These are phyloP conservation scores for Hygrophorus pudorinus DNA, from an alignment of 768 basidiomycete genomes.

Conservation along the genomic window DNA sequence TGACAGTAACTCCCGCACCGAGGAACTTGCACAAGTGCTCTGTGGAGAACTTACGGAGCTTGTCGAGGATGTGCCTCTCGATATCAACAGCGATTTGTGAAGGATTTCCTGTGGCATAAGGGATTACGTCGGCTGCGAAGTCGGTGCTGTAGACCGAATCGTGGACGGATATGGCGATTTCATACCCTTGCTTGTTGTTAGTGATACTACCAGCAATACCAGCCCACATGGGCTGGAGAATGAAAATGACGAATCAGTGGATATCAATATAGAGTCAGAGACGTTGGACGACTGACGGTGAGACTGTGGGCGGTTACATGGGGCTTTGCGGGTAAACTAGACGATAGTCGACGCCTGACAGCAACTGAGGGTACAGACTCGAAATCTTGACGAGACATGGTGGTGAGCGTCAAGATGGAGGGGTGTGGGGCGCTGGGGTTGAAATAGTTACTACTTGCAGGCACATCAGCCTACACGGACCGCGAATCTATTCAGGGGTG, in stretches of 20 bases:
- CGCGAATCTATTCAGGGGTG: too few relatives aligned
- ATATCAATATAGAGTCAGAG: constrained; percentile 13
- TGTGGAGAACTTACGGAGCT: constrained; percentile 58
- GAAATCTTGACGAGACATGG: constrained; percentile 50
- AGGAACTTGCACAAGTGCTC: constrained; percentile 84
- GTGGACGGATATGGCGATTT: constrained; percentile 72
- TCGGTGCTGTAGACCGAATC: constrained; percentile 83
- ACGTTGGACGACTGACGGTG: constrained; percentile 37
- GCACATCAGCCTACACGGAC: not conserved
- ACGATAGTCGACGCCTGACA: constrained; percentile 61
- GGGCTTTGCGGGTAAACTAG: constrained; percentile 39
- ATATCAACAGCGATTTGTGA: constrained; percentile 51
- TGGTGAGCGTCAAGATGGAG: constrained; percentile 16
- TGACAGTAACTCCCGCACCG: constrained; percentile 68
- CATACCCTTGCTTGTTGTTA: constrained; percentile 50
- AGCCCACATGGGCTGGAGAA: constrained; percentile 75
- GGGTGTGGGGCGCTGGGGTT: not conserved
- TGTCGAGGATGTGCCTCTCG: constrained; percentile 53
- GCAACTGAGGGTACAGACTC: constrained; percentile 54
- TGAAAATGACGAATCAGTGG: constrained; percentile 10
- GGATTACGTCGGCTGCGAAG: constrained; percentile 49
- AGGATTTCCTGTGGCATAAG: constrained; percentile 40
- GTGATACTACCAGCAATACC: constrained; percentile 59
- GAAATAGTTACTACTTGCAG: not conserved
- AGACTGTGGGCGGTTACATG: constrained; percentile 40